These are phyloP conservation scores for Pouteria glomerata DNA, from an alignment of 148 eudicot species.

Conservation along the genomic window DNA sequence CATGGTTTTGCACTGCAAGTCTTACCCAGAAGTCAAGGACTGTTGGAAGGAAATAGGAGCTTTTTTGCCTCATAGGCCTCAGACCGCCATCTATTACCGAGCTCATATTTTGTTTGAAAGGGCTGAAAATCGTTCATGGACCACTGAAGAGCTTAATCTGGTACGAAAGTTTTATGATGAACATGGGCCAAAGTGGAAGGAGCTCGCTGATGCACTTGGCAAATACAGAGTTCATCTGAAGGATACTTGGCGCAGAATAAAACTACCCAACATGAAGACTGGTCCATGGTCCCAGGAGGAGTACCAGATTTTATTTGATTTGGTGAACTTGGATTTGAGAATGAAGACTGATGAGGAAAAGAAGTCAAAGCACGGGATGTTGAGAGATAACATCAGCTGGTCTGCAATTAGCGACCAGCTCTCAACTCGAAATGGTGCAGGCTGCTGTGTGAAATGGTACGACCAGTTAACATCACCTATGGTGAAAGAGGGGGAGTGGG, in stretches of 20 bases:
- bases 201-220: constrained; percentile 22
- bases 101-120: constrained; percentile 21
- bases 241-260: constrained; percentile 26
- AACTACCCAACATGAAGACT: constrained; percentile 5
- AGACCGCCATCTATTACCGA: constrained; percentile 15
- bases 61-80: constrained; percentile 25
- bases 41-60: constrained; percentile 32
- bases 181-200: constrained; percentile 26
- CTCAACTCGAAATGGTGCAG: constrained; percentile 14
- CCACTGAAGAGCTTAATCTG: constrained; percentile 22
- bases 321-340: constrained; percentile 26
- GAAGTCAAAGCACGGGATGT: constrained; percentile 31
- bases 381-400: constrained; percentile 34
- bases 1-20: constrained; percentile 13
- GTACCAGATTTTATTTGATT: constrained; percentile 23
- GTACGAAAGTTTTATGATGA: constrained; percentile 8
- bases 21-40: constrained; percentile 13
- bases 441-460: constrained; percentile 33
- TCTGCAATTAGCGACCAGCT: constrained; percentile 24
- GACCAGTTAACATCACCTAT: constrained; percentile 26
- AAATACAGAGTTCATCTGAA: constrained; percentile 22
- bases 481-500: constrained; percentile 28
- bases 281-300: constrained; percentile 29
- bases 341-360: constrained; percentile 20
- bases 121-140: constrained; percentile 22